Percentiles rank a stretch among this genome's conserved stretches.
These are phyloP conservation scores for Aegle marmelos DNA, from an alignment of 345 rosid genomes.

Conservation along the genomic window DNA sequence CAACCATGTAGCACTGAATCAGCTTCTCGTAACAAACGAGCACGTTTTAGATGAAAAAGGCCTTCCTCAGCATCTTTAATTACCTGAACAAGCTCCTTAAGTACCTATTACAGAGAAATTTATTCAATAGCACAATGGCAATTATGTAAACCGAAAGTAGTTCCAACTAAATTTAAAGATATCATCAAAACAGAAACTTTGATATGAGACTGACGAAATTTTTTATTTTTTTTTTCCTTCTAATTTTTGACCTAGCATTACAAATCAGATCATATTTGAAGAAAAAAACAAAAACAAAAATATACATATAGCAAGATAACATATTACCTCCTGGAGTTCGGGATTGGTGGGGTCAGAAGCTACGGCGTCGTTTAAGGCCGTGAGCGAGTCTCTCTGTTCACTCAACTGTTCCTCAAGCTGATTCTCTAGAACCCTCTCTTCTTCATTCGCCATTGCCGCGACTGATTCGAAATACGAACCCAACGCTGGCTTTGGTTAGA, in stretches of 20 bases:
- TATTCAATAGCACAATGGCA: neutral
- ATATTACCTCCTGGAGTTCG: conserved; percentile 66
- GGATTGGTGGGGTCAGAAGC: conserved; percentile 57
- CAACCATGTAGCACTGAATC: conserved; percentile 39
- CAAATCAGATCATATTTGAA: neutral
- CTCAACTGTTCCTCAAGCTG: conserved; percentile 67
- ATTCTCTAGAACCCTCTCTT: conserved; percentile 68
- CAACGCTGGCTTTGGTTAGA: neutral
- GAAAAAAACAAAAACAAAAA: neutral
- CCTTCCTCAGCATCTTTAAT: conserved; percentile 81
- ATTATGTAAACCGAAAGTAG: neutral
- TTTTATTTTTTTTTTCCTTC: neutral
- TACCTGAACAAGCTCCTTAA: conserved; percentile 63
- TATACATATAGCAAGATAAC: neutral
- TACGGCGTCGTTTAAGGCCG: conserved; percentile 66
- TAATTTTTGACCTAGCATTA: neutral
- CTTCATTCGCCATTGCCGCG: conserved; percentile 56
- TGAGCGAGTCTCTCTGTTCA: conserved; percentile 75
- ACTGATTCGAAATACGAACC: neutral
- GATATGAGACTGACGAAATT: neutral
- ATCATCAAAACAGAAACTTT: neutral
- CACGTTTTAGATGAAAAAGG: conserved; percentile 69
- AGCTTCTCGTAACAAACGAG: conserved; percentile 67
- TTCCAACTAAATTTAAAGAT: neutral
- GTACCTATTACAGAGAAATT: conserved; percentile 41